Evolutionary conservation across 2,329 filamentous ascomycete species (phyloP).

Genomic region (Aspergillus japonicus): DNA sequence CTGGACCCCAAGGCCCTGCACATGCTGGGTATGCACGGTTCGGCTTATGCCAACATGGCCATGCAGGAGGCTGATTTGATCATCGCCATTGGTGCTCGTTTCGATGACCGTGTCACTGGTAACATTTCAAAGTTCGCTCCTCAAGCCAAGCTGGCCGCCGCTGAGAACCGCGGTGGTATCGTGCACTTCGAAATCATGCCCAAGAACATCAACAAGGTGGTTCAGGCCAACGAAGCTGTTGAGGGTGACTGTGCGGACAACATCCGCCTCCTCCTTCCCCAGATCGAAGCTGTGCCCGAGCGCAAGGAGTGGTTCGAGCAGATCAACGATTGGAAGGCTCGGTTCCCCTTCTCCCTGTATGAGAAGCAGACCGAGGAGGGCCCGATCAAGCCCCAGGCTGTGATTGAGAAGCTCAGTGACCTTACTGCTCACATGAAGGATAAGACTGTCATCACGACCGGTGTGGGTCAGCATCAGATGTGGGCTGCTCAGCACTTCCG

Average conservation of each 20-base stretch:
- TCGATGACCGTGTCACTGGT: constrained; percentile 91
- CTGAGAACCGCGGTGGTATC: constrained; percentile 85
- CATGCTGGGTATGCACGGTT: constrained; percentile 99
- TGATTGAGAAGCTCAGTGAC: constrained; percentile 82
- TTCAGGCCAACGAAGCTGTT: constrained; percentile 92
- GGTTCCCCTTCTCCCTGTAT: constrained; percentile 72
- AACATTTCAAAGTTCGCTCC: constrained; percentile 85
- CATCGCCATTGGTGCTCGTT: constrained; percentile 87
- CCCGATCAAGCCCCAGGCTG: constrained; percentile 59
- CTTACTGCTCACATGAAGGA: constrained; percentile 73
- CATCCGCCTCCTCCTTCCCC: constrained; percentile 70
- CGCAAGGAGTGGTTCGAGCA: constrained; percentile 81
- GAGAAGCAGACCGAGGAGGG: constrained; percentile 56
- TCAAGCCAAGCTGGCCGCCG: constrained; percentile 77
- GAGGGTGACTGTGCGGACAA: constrained; percentile 89
- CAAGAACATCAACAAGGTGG: constrained; percentile 99
- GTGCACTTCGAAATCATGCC: constrained; percentile 98
- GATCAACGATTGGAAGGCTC: constrained; percentile 81
- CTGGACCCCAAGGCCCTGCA: constrained; percentile 90
- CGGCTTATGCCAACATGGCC: constrained; percentile 95
- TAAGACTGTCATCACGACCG: constrained; percentile 80
- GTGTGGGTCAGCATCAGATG: constrained; percentile 97
- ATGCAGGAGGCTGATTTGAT: constrained; percentile 97
- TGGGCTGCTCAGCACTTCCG: constrained; percentile 93
- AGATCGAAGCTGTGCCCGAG: constrained; percentile 63